Percentiles rank a stretch among this genome's conserved stretches.
Conservation (phyloP, 495 filamentous ascomycete genomes). For the Tuber melanosporum region DNA sequence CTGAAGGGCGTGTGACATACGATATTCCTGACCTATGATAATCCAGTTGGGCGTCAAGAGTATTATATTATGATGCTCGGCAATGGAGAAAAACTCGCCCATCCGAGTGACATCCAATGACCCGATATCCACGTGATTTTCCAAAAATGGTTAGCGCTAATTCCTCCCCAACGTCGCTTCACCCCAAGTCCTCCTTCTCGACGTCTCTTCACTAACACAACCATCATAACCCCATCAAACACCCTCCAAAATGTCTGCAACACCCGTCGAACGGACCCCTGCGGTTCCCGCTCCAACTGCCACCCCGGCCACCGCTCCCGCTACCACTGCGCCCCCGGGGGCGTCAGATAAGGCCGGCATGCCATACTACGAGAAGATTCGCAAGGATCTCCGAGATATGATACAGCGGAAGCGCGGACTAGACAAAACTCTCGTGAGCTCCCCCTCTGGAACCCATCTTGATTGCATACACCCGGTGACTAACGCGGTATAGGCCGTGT, state of each 20-base stretch:
- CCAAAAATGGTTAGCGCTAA: not conserved
- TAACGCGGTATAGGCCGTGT: slow-evolving; percentile 46
- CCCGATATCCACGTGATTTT: not conserved
- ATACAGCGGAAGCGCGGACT: slow-evolving; percentile 61
- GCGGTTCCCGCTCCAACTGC: not conserved
- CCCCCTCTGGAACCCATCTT: not conserved
- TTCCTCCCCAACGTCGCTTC: slow-evolving; percentile 5
- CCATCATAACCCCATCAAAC: not conserved
- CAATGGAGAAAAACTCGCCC: not conserved
- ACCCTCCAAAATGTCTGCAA: slow-evolving; percentile 22
- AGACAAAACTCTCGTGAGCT: slow-evolving; percentile 58
- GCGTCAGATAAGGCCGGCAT: slow-evolving; percentile 44
- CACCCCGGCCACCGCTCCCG: slow-evolving; percentile 7
- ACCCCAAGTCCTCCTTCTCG: not conserved
- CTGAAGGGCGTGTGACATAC: not conserved
- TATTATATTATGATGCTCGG: not conserved
- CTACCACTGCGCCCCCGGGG: slow-evolving; percentile 18
- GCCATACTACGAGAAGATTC: slow-evolving; percentile 68
- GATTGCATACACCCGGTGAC: not conserved
- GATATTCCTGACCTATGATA: not conserved
- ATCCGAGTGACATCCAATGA: not conserved
- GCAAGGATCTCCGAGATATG: slow-evolving; percentile 61
- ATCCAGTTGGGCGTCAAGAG: too few relatives aligned
- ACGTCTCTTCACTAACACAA: not conserved
- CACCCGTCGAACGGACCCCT: slow-evolving; percentile 16